phyloP scores from a whole-genome alignment of 139 green algal genomes.

The Yamagishiella unicocca region DNA sequence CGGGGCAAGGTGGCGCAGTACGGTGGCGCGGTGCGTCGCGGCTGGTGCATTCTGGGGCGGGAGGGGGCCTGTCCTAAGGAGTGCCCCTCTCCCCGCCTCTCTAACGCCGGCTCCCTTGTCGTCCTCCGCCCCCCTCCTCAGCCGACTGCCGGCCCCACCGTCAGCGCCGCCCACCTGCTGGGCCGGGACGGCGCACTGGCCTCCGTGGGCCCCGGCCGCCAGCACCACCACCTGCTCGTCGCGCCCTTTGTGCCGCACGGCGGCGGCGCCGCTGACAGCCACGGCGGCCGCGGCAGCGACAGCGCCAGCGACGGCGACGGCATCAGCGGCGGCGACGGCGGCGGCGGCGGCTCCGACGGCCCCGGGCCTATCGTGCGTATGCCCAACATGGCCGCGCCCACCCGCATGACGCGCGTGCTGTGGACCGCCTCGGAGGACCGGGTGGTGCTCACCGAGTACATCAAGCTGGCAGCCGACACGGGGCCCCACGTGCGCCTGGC shows the following conservation, averaged over 20 bases:
- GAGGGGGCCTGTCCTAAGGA: background rate
- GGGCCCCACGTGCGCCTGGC: background rate
- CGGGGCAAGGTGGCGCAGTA: too few species aligned
- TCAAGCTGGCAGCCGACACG: background rate
- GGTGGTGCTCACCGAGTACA: background rate
- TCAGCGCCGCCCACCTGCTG: background rate
- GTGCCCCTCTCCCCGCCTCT: background rate
- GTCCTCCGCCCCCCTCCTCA: background rate
- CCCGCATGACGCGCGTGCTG: background rate
- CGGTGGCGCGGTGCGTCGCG: too few species aligned
- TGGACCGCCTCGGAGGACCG: slow-evolving; percentile 40
- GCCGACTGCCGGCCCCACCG: background rate
- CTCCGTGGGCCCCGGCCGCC: background rate
- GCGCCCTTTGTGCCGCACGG: background rate
- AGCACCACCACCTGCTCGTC: background rate
- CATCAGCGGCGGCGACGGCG: background rate
- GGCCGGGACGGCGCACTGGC: background rate
- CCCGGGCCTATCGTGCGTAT: background rate
- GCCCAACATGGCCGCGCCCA: slow-evolving; percentile 11
- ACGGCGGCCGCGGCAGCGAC: background rate
- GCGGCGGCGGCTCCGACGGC: background rate
- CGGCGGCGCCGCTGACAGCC: background rate
- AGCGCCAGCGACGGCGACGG: background rate
- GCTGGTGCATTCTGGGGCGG: too few species aligned
- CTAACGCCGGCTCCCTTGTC: background rate